phyloP scores from a whole-genome alignment of 1,284 basidiomycete genomes.

The Tilletia indica region DNA sequence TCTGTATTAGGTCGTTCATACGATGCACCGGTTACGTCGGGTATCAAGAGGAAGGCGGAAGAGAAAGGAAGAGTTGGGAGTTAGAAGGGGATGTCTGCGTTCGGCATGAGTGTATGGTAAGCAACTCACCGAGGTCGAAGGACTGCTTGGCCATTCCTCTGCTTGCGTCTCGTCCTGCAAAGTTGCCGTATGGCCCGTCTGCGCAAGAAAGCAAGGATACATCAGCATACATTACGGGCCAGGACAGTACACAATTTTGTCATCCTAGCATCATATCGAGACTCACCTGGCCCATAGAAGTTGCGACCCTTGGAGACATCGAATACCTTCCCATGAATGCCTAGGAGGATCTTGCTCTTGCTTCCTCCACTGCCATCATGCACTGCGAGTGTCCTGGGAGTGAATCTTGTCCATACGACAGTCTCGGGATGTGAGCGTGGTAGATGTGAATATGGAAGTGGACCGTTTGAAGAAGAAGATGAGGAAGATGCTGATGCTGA shows the following conservation, averaged over 20 bases:
- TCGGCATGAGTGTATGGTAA: background rate
- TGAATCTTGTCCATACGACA: constrained; percentile 46
- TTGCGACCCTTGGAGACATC: constrained; percentile 82
- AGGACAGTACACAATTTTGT: too few relatives aligned
- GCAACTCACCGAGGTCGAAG: constrained; percentile 73
- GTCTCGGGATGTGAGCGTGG: constrained; percentile 42
- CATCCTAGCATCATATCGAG: too few relatives aligned
- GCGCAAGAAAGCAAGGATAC: constrained; percentile 57
- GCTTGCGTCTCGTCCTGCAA: constrained; percentile 89
- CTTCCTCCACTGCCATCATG: constrained; percentile 42
- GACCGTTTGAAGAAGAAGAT: background rate
- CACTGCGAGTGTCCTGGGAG: constrained; percentile 49
- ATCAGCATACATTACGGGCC: too few relatives aligned
- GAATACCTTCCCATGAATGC: constrained; percentile 83
- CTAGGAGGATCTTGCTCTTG: constrained; percentile 71
- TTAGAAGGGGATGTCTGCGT: constrained; percentile 15
- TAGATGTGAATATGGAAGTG: constrained; percentile 41
- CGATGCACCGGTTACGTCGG: background rate
- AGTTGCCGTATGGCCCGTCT: constrained; percentile 95
- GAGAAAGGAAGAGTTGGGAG: too few relatives aligned
- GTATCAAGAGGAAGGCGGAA: too few relatives aligned
- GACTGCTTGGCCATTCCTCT: constrained; percentile 96
- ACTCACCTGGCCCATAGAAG: constrained; percentile 93
- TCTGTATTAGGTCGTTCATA: constrained; percentile 60
- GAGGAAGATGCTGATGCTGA: background rate